Evolutionary conservation across 2,329 filamentous ascomycete genomes (phyloP).

Genomic region (Talaromyces sp.): DNA sequence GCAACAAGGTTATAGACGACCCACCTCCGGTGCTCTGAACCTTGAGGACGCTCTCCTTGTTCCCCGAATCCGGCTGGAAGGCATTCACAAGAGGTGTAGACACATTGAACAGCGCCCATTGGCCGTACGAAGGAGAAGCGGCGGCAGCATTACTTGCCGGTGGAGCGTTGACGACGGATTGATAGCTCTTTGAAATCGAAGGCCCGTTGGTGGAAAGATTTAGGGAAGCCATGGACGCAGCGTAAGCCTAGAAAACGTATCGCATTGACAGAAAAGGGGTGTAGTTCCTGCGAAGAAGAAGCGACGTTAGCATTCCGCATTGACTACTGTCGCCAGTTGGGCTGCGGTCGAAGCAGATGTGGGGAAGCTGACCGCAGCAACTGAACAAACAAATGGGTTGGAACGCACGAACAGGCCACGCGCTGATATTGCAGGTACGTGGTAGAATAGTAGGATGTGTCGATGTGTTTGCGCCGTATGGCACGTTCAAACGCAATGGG

Average conservation of each 20-base stretch:
- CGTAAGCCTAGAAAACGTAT: neutral
- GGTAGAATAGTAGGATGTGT: neutral
- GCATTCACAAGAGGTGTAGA: slow-evolving; percentile 87
- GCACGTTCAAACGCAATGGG: neutral
- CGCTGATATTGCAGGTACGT: neutral
- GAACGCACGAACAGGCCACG: neutral
- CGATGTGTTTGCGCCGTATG: neutral
- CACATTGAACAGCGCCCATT: slow-evolving; percentile 93
- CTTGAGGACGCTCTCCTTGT: slow-evolving; percentile 92
- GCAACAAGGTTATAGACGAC: slow-evolving; percentile 14
- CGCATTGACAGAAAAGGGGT: slow-evolving; percentile 5
- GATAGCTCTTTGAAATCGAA: slow-evolving; percentile 73
- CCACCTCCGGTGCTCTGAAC: slow-evolving; percentile 86
- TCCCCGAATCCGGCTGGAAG: slow-evolving; percentile 73
- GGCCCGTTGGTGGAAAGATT: slow-evolving; percentile 75
- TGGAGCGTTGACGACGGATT: slow-evolving; percentile 60
- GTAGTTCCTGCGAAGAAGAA: neutral
- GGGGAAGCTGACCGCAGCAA: neutral
- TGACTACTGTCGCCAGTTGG: neutral
- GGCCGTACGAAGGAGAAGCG: slow-evolving; percentile 73
- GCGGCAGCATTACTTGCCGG: slow-evolving; percentile 52
- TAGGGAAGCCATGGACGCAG: slow-evolving; percentile 63
- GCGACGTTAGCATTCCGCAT: neutral
- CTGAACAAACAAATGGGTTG: neutral
- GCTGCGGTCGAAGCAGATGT: neutral